phyloP scores from a whole-genome alignment of 768 basidiomycete genomes.

The Gelatoporia subvermispora region DNA sequence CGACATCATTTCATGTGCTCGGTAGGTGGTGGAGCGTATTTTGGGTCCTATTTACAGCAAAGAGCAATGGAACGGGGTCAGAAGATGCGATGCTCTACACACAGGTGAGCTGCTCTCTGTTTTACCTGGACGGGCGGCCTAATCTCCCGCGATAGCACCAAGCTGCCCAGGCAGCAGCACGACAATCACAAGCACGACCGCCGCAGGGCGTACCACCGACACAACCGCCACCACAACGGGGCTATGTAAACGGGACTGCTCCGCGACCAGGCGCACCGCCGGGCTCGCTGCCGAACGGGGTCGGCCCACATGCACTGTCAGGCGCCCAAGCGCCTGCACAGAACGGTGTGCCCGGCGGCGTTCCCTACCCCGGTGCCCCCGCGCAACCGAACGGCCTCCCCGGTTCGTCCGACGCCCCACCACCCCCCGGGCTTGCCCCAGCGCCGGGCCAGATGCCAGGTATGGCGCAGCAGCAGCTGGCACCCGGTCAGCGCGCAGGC shows the following conservation, averaged over 20 bases:
- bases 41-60: slow-evolving; percentile 81
- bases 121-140: slow-evolving; percentile 15
- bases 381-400: slow-evolving; percentile 43
- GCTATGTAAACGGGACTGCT: slow-evolving; percentile 31
- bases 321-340: slow-evolving; percentile 6
- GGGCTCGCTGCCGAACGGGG: slow-evolving; percentile 27
- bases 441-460: slow-evolving; percentile 5
- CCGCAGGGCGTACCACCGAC: background rate
- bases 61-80: slow-evolving; percentile 59
- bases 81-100: slow-evolving; percentile 72
- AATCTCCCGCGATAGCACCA: slow-evolving; percentile 20
- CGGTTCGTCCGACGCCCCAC: slow-evolving; percentile 15
- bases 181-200: slow-evolving; percentile 18
- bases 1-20: background rate
- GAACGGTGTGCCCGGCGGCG: slow-evolving; percentile 17
- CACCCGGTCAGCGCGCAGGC: slow-evolving; percentile 26
- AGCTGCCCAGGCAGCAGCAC: slow-evolving; percentile 17
- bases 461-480: slow-evolving; percentile 22
- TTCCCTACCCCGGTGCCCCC: slow-evolving; percentile 10
- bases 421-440: background rate
- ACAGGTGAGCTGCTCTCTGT: slow-evolving; percentile 42
- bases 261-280: slow-evolving; percentile 14
- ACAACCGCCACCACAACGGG: slow-evolving; percentile 4
- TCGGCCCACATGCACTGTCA: slow-evolving; percentile 20
- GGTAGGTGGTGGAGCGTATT: slow-evolving; percentile 89